Evolutionary conservation across 768 basidiomycete species (phyloP), one percentile per base, ranked within the genome.

Genomic region (Megacollybia marginata): DNA sequence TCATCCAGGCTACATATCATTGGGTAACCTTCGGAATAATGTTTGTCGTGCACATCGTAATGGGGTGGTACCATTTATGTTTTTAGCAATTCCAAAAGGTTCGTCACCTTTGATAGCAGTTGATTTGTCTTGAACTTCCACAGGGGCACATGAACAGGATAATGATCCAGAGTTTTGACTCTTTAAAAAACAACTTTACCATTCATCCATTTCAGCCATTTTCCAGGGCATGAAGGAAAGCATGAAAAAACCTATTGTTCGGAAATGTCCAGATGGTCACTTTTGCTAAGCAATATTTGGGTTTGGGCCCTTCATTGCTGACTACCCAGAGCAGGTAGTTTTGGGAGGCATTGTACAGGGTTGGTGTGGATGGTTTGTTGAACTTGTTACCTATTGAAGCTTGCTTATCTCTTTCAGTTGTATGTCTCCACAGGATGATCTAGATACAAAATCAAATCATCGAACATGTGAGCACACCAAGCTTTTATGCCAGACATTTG

Each of bases 41-140:
- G 35, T 36, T 10, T 16, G 35, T 10, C 35, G 35, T 10, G 35
- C 35, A 10, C 35, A 36, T 36, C 35, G 35, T 10, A 16, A 16
- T 16, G 35, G 10, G 10, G 35, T 36, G 10, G 35, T 16, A 36
- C 9, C 57, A 0, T 20, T 60, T 0, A 56, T 45, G 0, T 69
- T 67, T 47, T 51, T 67, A 2, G 50, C 62, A 2, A 65, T 68
- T 33, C 60, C 65, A 13, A 66, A 68, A 57, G 50, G 65, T 68
- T 49, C 57, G 16, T 49, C 7, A 11, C 8, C n/a, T 18, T 16
- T 38, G 16, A 36, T 12, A 42, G 46, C 31, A 36, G 23, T 46
- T 9, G 20, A n/a, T 16, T n/a, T 18, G 5, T 15, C 36, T 48
- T 44, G 13, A 23, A 36, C 28, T 46, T 38, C 16, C 19, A n/a